phyloP scores from a whole-genome alignment of 2,329 filamentous ascomycete species.

The Beauveria brongniartii region DNA sequence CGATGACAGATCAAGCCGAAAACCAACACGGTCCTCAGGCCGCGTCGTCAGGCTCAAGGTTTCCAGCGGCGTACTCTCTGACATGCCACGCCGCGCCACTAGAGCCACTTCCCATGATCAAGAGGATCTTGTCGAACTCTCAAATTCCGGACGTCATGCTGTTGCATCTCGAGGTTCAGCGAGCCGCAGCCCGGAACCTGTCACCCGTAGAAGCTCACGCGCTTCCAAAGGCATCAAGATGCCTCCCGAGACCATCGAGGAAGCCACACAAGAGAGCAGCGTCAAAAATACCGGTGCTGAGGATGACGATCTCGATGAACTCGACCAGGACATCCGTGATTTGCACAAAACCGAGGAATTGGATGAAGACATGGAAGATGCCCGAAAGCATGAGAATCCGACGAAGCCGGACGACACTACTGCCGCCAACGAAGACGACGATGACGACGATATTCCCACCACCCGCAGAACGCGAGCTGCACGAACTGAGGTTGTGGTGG shows the following conservation, averaged over 20 bases:
- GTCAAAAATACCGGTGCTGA: slow-evolving; percentile 19
- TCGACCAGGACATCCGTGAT: slow-evolving; percentile 30
- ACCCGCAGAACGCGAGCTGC: slow-evolving; percentile 37
- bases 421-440: slow-evolving; percentile 22
- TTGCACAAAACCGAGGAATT: slow-evolving; percentile 19
- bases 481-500: slow-evolving; percentile 23
- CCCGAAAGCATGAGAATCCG: slow-evolving; percentile 15
- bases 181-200: slow-evolving; percentile 49
- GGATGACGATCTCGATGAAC: slow-evolving; percentile 26
- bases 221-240: slow-evolving; percentile 43
- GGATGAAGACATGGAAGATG: slow-evolving; percentile 23
- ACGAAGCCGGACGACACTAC: slow-evolving; percentile 18
- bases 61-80: slow-evolving; percentile 20
- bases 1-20: slow-evolving; percentile 19
- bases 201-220: slow-evolving; percentile 38
- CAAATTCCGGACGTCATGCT: slow-evolving; percentile 52
- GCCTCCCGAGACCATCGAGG: slow-evolving; percentile 39
- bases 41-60: slow-evolving; percentile 40
- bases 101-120: slow-evolving; percentile 47
- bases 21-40: slow-evolving; percentile 19
- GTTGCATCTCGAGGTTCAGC: slow-evolving; percentile 40
- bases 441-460: slow-evolving; percentile 42
- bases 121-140: slow-evolving; percentile 49
- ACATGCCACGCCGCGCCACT: slow-evolving; percentile 38
- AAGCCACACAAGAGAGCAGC: slow-evolving; percentile 46